Evolutionary conservation across 2,329 filamentous ascomycete genomes (phyloP).

Genomic region (Nannizzia gypsea): DNA sequence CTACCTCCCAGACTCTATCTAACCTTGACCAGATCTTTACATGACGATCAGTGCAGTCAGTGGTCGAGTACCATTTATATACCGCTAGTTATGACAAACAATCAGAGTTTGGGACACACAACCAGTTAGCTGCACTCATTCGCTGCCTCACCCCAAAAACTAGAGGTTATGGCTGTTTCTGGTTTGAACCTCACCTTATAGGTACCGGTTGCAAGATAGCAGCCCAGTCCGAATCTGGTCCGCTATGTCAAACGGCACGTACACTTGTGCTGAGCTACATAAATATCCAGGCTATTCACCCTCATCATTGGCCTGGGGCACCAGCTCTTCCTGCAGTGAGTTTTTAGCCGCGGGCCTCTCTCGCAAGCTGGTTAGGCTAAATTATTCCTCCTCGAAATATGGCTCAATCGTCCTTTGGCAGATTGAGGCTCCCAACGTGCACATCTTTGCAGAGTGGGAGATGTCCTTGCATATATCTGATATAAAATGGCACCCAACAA

Average conservation of each 20-base stretch:
- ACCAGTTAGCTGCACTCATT: conserved; percentile 22
- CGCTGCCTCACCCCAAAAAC: conserved; percentile 37
- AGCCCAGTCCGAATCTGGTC: conserved; percentile 27
- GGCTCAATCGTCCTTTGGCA: not conserved
- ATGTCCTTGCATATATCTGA: conserved; percentile 47
- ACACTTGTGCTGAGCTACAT: not conserved
- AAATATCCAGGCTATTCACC: conserved; percentile 18
- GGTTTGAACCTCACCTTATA: conserved; percentile 25
- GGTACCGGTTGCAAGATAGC: conserved; percentile 38
- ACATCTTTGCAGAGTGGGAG: conserved; percentile 16
- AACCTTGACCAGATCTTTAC: conserved; percentile 44
- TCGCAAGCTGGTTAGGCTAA: conserved; percentile 23
- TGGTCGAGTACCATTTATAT: conserved; percentile 42
- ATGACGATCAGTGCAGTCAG: conserved; percentile 45
- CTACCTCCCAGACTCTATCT: no score
- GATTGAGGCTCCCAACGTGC: conserved; percentile 32
- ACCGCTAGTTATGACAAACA: conserved; percentile 45
- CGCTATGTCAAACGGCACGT: not conserved
- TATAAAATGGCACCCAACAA: conserved; percentile 43
- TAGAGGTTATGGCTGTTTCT: conserved; percentile 42
- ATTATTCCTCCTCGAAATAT: conserved; percentile 11
- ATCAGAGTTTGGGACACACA: conserved; percentile 46
- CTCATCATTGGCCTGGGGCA: conserved; percentile 40
- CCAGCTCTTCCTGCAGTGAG: conserved; percentile 24
- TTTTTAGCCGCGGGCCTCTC: conserved; percentile 46